Conservation (phyloP, 768 basidiomycete genomes). For the Leucosporidium creatinivorum region DNA sequence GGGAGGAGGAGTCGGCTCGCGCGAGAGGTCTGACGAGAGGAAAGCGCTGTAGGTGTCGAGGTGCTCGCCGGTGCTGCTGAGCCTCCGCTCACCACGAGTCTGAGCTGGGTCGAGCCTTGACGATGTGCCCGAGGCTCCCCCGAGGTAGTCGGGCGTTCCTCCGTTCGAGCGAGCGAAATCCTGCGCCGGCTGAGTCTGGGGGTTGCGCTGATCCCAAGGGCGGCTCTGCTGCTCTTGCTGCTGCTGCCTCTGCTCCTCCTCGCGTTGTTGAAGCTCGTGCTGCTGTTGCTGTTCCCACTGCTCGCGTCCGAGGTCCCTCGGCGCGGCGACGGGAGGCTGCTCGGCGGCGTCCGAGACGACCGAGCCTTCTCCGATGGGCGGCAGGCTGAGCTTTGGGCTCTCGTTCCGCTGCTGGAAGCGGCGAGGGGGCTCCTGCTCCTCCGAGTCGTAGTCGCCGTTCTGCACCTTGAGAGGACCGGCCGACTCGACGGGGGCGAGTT, state of each 20-base stretch:
- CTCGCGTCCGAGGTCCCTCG: no score
- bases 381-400: no score
- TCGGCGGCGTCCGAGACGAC: no score
- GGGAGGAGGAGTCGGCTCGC: constrained; percentile 18
- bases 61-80: background rate
- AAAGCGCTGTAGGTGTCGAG: constrained; percentile 10
- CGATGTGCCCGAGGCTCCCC: background rate
- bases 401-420: constrained; percentile 4
- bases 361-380: no score
- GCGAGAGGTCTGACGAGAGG: constrained; percentile 20
- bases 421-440: background rate
- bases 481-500: constrained; percentile 6
- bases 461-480: no score
- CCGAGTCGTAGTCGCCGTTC: background rate
- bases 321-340: no score
- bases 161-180: no score
- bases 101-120: background rate
- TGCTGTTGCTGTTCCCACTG: no score
- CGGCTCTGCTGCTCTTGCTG: background rate
- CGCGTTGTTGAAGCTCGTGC: no score
- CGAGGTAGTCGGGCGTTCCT: constrained; percentile 13
- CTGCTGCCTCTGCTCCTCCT: no score
- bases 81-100: background rate
- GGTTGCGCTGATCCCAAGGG: background rate
- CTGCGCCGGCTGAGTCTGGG: background rate